phyloP scores from a whole-genome alignment of 352 stramenopile genomes.

The Phytophthora agathidicida region DNA sequence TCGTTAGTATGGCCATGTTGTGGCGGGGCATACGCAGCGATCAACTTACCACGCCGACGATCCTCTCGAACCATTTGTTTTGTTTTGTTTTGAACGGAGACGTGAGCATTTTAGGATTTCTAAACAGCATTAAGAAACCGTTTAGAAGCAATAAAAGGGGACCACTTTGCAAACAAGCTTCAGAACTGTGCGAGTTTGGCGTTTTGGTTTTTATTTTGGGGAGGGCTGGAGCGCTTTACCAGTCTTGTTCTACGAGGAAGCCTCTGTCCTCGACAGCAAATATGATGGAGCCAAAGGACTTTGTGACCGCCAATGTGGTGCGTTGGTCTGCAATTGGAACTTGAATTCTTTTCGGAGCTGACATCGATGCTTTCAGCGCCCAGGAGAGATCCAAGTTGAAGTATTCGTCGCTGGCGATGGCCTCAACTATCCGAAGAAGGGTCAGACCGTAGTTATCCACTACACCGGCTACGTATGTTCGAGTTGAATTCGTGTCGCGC shows the following conservation, averaged over 20 bases:
- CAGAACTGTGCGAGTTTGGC: no score
- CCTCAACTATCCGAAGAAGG: conserved; percentile 90
- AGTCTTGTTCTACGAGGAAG: neutral
- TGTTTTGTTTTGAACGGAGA: no score
- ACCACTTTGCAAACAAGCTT: no score
- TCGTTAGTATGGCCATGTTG: conserved; percentile 23
- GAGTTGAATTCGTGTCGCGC: neutral
- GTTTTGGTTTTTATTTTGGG: conserved; percentile 10
- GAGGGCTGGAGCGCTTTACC: neutral
- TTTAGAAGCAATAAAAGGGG: no score
- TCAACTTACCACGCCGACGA: conserved; percentile 29
- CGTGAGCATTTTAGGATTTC: no score
- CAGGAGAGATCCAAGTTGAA: conserved; percentile 85
- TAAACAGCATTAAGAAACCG: no score
- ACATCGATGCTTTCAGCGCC: conserved; percentile 40
- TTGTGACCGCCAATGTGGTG: conserved; percentile 58
- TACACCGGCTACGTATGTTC: conserved; percentile 85
- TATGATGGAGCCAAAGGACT: conserved; percentile 68
- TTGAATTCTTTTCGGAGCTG: neutral
- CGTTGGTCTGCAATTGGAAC: neutral
- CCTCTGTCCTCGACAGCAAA: neutral
- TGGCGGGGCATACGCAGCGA: neutral
- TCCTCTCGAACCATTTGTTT: no score
- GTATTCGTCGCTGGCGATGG: conserved; percentile 91
- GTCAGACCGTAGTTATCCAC: conserved; percentile 87